Base-by-base conservation (phyloP, 345 rosid species). In the Excoecaria cochinchinensis region DNA sequence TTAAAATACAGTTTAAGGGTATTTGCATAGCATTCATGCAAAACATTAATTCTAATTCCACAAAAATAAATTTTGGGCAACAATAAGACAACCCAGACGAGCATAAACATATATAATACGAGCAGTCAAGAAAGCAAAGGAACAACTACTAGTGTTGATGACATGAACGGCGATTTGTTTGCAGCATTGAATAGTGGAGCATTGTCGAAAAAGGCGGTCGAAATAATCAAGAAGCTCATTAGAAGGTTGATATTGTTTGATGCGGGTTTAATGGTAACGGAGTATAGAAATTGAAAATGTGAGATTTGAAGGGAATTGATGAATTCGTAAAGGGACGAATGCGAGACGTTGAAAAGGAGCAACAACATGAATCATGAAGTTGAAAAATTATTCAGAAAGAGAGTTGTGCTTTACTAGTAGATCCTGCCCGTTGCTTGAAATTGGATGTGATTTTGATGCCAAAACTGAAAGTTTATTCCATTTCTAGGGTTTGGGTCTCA, bases 91-190 rank as follows among this genome's bases (percentile, higher is more conserved):
- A 17, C 90, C 92, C 3, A 83, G 84, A 21, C 85, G 82, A 52
- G 86, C 75, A 76, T 89, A 92, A 17, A 74, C 75, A 16, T 90
- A 84, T 10, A 89, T 69, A 31, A 88, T 8, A 62, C 86, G 82
- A n/a, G 91, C 86, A n/a, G 84, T 83, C 87, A 89, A 47, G 87
- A 90, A 87, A 25, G 83, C 89, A 11, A 87, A 84, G 46, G 70
- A 21, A 25, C 24, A 13, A 77, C 55, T 71, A 4, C 84, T 85
- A 3, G 84, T 78, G 76, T 81, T 17, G 58, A 84, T 71, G 72
- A 82, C 40, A 71, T 79, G 88, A 21, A 86, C 66, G 42, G 86
- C 91, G 36, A 85, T 68, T 81, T 88, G 89, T 4, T 64, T 71
- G 76, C 85, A 79, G 24, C 81, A 89, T 0, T 69, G 75, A 71